phyloP scores from a whole-genome alignment of 1,284 basidiomycete genomes.

The Tilletiopsis washingtonensis region DNA sequence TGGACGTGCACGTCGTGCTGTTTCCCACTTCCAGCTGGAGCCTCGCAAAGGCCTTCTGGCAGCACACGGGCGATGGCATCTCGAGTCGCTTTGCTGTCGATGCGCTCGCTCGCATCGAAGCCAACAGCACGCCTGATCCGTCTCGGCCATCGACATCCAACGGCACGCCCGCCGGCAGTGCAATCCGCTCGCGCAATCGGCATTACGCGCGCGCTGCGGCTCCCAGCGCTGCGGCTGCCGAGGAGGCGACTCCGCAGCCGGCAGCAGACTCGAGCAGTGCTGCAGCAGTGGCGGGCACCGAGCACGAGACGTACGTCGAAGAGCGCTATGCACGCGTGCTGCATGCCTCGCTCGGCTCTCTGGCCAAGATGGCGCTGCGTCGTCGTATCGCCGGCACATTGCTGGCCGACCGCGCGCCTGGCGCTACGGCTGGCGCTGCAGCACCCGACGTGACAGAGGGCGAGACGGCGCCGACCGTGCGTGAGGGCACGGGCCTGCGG shows the following conservation, averaged over 20 bases:
- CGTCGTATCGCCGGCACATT: conserved; percentile 83
- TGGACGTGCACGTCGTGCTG: conserved; percentile 61
- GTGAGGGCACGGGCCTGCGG: conserved; percentile 28
- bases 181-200: conserved; percentile 16
- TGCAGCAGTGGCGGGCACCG: conserved; percentile 25
- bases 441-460: not conserved
- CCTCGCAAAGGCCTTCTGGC: conserved; percentile 87
- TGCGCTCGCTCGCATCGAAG: conserved; percentile 54
- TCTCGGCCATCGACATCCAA: no score
- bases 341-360: conserved; percentile 62
- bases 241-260: conserved; percentile 1
- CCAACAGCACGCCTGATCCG: not conserved
- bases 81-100: conserved; percentile 78
- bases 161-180: no score
- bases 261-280: conserved; percentile 7
- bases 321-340: conserved; percentile 93
- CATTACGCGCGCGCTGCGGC: conserved; percentile 14
- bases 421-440: not conserved
- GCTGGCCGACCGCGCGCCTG: conserved; percentile 18
- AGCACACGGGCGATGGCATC: conserved; percentile 84
- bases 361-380: conserved; percentile 76
- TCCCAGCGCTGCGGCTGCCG: conserved; percentile 1
- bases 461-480: conserved; percentile 11
- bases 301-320: conserved; percentile 62
- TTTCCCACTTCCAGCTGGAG: conserved; percentile 61